Conservation (phyloP, 139 green algal genomes). For the Chlamydomonas incerta region DNA sequence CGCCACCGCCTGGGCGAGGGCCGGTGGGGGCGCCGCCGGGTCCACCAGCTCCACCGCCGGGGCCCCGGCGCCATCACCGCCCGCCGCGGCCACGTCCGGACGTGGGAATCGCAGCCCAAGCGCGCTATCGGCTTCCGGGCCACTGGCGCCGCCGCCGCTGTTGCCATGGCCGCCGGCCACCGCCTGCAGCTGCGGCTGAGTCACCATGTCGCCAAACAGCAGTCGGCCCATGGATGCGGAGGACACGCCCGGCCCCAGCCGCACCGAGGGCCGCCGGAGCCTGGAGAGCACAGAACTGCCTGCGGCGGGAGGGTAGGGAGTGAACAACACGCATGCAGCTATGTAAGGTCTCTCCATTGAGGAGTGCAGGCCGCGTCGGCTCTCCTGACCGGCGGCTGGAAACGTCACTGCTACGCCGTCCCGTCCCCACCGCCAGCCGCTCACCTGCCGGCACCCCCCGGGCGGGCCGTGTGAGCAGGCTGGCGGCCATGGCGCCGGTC, state of each 20-base stretch:
- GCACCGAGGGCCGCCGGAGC: neutral
- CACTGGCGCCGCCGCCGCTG: too few species aligned
- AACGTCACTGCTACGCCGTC: too few species aligned
- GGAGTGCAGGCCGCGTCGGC: too few species aligned
- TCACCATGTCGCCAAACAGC: conserved; percentile 37
- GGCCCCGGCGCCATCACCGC: neutral
- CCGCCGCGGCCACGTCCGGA: too few species aligned
- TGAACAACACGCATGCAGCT: too few species aligned
- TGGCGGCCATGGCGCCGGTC: neutral
- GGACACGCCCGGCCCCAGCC: too few species aligned
- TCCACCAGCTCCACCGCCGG: neutral
- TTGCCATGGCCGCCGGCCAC: too few species aligned
- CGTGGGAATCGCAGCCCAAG: too few species aligned
- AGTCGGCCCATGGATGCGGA: neutral
- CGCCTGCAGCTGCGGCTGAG: neutral
- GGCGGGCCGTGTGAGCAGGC: neutral
- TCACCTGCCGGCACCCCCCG: neutral
- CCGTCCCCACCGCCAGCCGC: too few species aligned
- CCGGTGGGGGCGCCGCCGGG: neutral
- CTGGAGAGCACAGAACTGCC: neutral
- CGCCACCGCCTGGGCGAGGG: neutral
- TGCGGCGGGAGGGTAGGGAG: neutral
- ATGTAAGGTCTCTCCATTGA: too few species aligned
- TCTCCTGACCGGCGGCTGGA: too few species aligned
- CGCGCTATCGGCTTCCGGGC: too few species aligned